Evolutionary conservation across 2,329 filamentous ascomycete species (phyloP), one percentile per base, ranked within the genome.

Genomic region (Phyllosticta paracitricarpa): DNA sequence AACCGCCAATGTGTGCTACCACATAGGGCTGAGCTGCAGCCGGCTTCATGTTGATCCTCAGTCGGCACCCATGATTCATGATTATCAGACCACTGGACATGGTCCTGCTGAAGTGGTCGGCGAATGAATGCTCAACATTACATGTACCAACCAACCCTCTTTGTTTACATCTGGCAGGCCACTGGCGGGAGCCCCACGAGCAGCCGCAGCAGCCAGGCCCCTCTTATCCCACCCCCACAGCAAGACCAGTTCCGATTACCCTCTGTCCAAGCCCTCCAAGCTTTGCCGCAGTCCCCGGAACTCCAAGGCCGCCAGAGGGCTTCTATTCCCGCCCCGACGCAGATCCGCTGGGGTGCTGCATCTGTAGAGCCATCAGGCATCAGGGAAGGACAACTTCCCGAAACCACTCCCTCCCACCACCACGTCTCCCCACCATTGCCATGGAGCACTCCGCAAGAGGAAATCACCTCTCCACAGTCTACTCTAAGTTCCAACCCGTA

Each of bases 401-500:
- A 48, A 48, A 48, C 40, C 40, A 48, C 40, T 48, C 40, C 40
- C 40, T 53, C 35, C 22, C 57, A 59, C 30, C 57, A 55, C 30
- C 57, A 55, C 53, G 24, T 60, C 24, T 60, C 58, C 24, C 54
- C 40, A 6, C 52, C 51, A 19, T 19, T 56, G 56, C 25, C 55
- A 22, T 62, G 56, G 56, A 62, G 22, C 26, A 35, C 48, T 3
- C 52, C 60, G 30, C 33, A 51, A 25, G 60, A 62, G 12, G 60
- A 62, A 25, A 51, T 26, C 19, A 51, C 53, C 33, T 58, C 56
- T 30, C 60, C 60, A 12, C 60, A 58, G 56, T 58, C 55, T 22
- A 62, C 60, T 6, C 60, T 62, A 26, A 58, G 60, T 48, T 62
- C 60, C 51, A 58, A 55, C 25, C 30, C 56, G 19, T 62, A 62